Evolutionary conservation across 805 yeast species (phyloP).

Genomic region (Candida ulmi): DNA sequence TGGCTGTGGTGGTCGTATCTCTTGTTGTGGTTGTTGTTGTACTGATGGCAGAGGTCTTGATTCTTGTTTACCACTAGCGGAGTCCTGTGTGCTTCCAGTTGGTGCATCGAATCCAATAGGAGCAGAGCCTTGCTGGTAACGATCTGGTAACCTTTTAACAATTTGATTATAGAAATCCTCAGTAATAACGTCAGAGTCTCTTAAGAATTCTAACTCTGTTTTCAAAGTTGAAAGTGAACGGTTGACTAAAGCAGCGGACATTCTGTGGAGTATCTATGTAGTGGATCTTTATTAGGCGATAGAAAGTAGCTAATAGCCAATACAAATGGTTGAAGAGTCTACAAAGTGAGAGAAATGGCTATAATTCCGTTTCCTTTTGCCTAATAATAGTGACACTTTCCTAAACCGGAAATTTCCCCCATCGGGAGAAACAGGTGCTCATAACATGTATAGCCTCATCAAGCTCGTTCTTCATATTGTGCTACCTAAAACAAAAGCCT

Average conservation of each 20-base stretch:
- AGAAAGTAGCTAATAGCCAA: no score
- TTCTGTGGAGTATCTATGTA: slow-evolving; percentile 7
- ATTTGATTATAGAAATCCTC: slow-evolving; percentile 49
- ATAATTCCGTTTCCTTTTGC: no score
- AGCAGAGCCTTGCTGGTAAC: slow-evolving; percentile 44
- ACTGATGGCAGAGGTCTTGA: slow-evolving; percentile 17
- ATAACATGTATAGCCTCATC: no score
- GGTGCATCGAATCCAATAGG: slow-evolving; percentile 35
- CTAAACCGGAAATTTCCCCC: no score
- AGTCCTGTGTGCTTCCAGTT: slow-evolving; percentile 7
- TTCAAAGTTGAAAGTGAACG: slow-evolving; percentile 72
- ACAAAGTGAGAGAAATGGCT: no score
- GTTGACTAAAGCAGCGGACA: slow-evolving; percentile 58
- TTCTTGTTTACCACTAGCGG: slow-evolving; percentile 2
- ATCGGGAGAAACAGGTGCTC: no score
- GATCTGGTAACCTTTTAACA: slow-evolving; percentile 46
- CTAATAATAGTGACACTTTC: no score
- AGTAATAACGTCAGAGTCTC: slow-evolving; percentile 68
- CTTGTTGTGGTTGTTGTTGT: no score
- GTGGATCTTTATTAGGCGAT: no score
- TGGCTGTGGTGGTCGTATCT: slow-evolving; percentile 16
- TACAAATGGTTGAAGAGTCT: no score
- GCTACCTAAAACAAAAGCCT: no score
- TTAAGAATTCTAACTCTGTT: slow-evolving; percentile 75
- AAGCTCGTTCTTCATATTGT: no score